phyloP scores from a whole-genome alignment of 2,329 filamentous ascomycete species.

The Alternaria gaisen region DNA sequence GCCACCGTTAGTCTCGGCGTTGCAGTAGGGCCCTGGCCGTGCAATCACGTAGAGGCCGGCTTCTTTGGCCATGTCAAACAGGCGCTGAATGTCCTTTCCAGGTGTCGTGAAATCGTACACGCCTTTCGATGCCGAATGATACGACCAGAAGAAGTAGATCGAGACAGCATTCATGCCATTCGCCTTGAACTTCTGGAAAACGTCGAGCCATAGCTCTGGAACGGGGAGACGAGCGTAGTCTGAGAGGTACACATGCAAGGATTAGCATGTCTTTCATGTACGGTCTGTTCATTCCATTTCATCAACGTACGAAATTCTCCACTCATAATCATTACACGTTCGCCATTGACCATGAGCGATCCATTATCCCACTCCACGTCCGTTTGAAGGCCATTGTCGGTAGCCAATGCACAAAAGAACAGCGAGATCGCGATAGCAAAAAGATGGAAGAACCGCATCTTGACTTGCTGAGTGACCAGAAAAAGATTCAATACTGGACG shows the following conservation, averaged over 20 bases:
- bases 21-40: constrained; percentile 62
- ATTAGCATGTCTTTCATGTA: background rate
- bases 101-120: constrained; percentile 61
- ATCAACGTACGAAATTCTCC: constrained; percentile 57
- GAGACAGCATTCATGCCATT: constrained; percentile 63
- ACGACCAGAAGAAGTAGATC: constrained; percentile 63
- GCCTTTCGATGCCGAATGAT: constrained; percentile 56
- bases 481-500: background rate
- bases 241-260: background rate
- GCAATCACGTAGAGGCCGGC: constrained; percentile 63
- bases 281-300: background rate
- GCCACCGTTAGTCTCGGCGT: constrained; percentile 62
- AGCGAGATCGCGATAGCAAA: constrained; percentile 16
- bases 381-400: constrained; percentile 40
- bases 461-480: background rate
- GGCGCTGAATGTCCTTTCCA: constrained; percentile 60
- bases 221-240: constrained; percentile 63
- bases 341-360: constrained; percentile 60
- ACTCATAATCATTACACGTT: constrained; percentile 59
- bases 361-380: constrained; percentile 63
- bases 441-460: constrained; percentile 22
- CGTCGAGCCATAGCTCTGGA: constrained; percentile 63
- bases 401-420: constrained; percentile 27
- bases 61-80: constrained; percentile 62
- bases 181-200: constrained; percentile 64